Conservation (phyloP, 495 filamentous ascomycete genomes). For the Extremus antarcticus region DNA sequence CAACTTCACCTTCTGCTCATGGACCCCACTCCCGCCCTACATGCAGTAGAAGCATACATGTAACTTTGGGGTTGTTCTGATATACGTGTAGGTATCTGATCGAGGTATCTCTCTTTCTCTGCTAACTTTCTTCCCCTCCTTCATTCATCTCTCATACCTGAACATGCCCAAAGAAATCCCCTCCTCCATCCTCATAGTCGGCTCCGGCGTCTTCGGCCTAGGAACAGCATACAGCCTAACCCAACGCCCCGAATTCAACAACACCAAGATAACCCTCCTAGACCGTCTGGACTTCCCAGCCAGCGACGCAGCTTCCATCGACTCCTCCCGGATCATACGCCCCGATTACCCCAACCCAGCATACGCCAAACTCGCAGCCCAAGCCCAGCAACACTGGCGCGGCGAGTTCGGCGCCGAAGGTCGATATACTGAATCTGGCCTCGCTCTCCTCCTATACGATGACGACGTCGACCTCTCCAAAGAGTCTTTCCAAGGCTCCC, state of each 20-base stretch:
- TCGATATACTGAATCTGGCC: conserved; percentile 65
- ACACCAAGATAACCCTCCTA: conserved; percentile 23
- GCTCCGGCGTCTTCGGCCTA: conserved; percentile 31
- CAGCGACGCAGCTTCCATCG: conserved; percentile 25
- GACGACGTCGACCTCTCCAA: conserved; percentile 25
- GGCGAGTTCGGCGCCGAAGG: conserved; percentile 50
- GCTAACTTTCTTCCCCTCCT: too few species aligned
- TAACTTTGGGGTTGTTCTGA: too few species aligned
- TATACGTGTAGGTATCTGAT: too few species aligned
- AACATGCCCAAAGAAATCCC: conserved; percentile 5
- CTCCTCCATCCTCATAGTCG: conserved; percentile 28
- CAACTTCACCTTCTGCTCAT: not conserved
- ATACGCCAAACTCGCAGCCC: conserved; percentile 57
- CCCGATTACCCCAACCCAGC: conserved; percentile 67
- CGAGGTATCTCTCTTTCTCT: too few species aligned
- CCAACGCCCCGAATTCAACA: conserved; percentile 12
- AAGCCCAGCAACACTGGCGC: conserved; percentile 64
- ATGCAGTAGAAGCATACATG: not conserved
- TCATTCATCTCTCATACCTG: too few species aligned
- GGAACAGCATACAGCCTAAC: conserved; percentile 24
- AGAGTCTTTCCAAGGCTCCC: conserved; percentile 53
- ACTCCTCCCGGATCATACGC: conserved; percentile 41
- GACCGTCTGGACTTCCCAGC: conserved; percentile 25
- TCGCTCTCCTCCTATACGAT: conserved; percentile 52
- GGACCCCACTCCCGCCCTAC: not conserved